Conservation (phyloP, 2,329 filamentous ascomycete genomes). For the Nemania sp. region DNA sequence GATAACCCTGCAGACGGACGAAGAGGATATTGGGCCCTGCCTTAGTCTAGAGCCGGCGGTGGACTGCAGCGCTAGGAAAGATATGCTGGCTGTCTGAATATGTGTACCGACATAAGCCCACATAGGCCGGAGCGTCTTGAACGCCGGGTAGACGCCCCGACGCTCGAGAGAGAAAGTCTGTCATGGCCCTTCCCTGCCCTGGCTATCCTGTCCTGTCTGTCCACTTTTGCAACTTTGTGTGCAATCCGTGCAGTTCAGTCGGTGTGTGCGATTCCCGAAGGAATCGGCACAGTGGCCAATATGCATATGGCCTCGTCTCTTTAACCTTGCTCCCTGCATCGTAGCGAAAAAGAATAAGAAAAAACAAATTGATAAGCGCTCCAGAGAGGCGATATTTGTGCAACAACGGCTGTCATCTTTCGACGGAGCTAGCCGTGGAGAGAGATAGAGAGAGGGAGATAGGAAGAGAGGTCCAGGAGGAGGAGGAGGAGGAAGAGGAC, state of each 20-base stretch:
- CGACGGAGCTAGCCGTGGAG: neutral
- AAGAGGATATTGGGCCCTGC: slow-evolving; percentile 9
- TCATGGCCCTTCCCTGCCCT: neutral
- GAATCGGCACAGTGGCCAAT: no score
- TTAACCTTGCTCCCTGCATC: no score
- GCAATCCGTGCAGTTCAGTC: no score
- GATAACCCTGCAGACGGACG: slow-evolving; percentile 20
- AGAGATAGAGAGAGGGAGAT: neutral
- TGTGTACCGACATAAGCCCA: slow-evolving; percentile 19
- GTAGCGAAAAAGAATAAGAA: no score
- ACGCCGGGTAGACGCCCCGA: slow-evolving; percentile 19
- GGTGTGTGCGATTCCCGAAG: no score
- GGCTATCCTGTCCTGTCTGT: neutral
- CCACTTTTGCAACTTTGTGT: neutral
- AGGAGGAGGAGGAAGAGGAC: slow-evolving; percentile 1
- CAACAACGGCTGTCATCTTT: no score
- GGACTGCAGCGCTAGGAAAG: slow-evolving; percentile 1
- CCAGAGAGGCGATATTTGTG: no score
- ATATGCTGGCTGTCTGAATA: neutral
- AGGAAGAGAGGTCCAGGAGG: no score
- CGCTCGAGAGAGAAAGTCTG: neutral
- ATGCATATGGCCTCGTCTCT: no score
- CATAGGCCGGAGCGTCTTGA: slow-evolving; percentile 15
- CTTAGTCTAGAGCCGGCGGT: slow-evolving; percentile 10
- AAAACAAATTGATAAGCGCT: no score